Base-by-base conservation (phyloP, 306 rosid genomes). In the Quillaja saponaria region DNA sequence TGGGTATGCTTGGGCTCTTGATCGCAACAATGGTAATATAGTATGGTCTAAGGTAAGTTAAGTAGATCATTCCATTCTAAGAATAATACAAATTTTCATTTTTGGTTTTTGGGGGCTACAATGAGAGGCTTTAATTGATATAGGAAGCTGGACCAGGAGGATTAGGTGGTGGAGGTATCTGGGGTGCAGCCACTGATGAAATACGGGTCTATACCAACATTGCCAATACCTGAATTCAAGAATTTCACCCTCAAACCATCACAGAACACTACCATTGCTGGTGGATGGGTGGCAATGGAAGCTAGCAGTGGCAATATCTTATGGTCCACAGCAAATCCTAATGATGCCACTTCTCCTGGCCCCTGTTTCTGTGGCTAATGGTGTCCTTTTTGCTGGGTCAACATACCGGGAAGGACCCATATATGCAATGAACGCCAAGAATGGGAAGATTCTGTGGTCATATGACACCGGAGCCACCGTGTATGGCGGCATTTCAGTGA, bases 111-210 rank as follows among this genome's bases (percentile, higher is more conserved):
- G n/a, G 40, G 6, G 40, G n/a, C n/a, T n/a, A n/a, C n/a, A n/a
- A n/a, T n/a, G n/a, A n/a, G n/a, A n/a, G n/a, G 44, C 44, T 39
- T 39, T 8, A 2, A 12, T 41, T 1, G 52, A 8, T 57, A 13
- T 19, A 84, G 86, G 78, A 80, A 71, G 95, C 85, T 14, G 88
- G 91, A 7, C 91, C 88, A 0, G 82, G 87, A 45, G 82, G 85
- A 0, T n/a, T n/a, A n/a, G n/a, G n/a, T n/a, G n/a, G n/a, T n/a
- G n/a, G n/a, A n/a, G n/a, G 82, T 4, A 71, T 49, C 42, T 81
- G 86, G 90, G 95, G 85, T 6, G 83, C 88, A 53, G 78, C 91
- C 28, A 82, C 86, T 0, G 95, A 87, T 14, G 81, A 76, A 58
- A 75, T 28, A 55, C 64, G 75, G 45, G 74, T 80, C 10, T 87